Evolutionary conservation across 1,139 yeast species (phyloP).

Genomic region (Meyerozyma elateridarum): DNA sequence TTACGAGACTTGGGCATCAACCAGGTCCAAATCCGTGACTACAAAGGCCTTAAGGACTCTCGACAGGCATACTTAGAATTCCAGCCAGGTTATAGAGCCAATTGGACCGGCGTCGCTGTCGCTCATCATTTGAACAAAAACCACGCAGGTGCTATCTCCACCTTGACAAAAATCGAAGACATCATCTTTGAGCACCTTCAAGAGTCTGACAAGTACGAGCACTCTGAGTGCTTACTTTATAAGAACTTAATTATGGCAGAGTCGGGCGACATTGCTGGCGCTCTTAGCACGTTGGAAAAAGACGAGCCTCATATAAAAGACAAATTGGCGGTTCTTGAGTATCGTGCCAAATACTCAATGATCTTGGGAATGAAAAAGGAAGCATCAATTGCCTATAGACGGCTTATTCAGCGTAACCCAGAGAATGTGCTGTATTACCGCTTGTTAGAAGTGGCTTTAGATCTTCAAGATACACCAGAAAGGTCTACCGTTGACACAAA

Average conservation of each 20-base stretch:
- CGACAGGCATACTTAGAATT: conserved; percentile 68
- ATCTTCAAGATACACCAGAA: conserved; percentile 27
- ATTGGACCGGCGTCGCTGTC: conserved; percentile 87
- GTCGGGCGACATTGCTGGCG: conserved; percentile 59
- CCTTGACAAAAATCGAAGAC: conserved; percentile 70
- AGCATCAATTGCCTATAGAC: conserved; percentile 66
- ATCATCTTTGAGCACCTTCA: conserved; percentile 64
- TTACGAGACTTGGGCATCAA: conserved; percentile 77
- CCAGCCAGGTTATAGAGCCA: conserved; percentile 81
- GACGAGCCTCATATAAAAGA: conserved; percentile 58
- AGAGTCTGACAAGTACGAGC: conserved; percentile 67
- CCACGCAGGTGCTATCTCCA: conserved; percentile 61
- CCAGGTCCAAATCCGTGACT: conserved; percentile 79
- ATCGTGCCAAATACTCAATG: conserved; percentile 56
- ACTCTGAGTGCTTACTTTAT: conserved; percentile 75
- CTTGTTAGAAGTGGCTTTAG: conserved; percentile 58
- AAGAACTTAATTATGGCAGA: conserved; percentile 64
- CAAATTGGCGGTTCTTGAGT: conserved; percentile 58
- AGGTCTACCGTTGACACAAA: conserved; percentile 33
- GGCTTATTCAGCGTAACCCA: conserved; percentile 78
- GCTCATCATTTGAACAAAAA: conserved; percentile 79
- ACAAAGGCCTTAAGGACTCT: conserved; percentile 53
- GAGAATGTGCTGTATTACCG: conserved; percentile 67
- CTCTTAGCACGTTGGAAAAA: conserved; percentile 56
- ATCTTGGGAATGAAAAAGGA: conserved; percentile 43